Evolutionary conservation across 139 green algal genomes (phyloP), one percentile per base, ranked within the genome.

Genomic region (Mychonastes homosphaera): DNA sequence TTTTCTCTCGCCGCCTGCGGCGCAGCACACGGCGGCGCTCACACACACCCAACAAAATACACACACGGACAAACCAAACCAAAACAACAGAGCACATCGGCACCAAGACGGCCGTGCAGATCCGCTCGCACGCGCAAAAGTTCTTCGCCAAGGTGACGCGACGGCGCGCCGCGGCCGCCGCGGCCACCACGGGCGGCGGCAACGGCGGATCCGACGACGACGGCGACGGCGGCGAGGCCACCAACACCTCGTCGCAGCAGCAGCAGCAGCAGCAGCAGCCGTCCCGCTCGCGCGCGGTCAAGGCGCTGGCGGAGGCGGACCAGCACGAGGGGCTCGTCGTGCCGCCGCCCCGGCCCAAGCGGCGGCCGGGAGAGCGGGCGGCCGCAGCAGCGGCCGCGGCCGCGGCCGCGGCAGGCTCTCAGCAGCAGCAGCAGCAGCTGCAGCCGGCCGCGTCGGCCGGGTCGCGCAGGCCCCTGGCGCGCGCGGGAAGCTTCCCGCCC

Each of bases 31-130:
- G 43, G 36, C 21, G 33, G 41, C 21, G 50, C 13, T 5, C 56
- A 18, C 9, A 33, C 24, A 46, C 47, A 15, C 33, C 6, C 34
- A 21, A 7, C 12, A 43, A 35, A 18, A 13, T n/a, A 27, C 5
- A 13, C 10, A 8, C 15, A 3, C 24, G 26, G 19, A 30, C 27
- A 43, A n/a, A 23, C 36, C 28, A 0, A 33, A 1, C 19, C 9
- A 13, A 18, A 15, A 7, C 16, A 38, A 67, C 80, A 92, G 90
- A 92, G 65, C 73, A 95, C 61, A 84, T 98, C 10, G 83, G 83
- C 40, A 95, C 84, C 51, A 98, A 98, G 71, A 94, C 81, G 0
- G 79, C 91, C 2, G 83, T 98, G 27, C 91, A 98, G 55, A 96
- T 98, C 43, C 76, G 91, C 6, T 90, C 77, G 23, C 91, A 98